These are phyloP conservation scores for Benincasa hispida DNA, from an alignment of 306 rosid species.

Conservation along the genomic window DNA sequence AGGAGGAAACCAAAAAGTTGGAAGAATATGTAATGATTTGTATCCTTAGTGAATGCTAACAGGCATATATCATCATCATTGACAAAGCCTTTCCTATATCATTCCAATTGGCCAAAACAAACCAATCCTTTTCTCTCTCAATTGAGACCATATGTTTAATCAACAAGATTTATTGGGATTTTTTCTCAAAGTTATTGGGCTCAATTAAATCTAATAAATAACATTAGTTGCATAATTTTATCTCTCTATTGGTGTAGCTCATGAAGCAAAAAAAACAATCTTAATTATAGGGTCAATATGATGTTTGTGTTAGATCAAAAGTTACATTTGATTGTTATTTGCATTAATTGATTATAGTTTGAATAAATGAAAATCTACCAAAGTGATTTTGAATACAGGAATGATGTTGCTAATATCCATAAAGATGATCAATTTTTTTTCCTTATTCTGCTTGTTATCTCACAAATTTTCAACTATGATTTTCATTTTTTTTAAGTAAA, in stretches of 20 bases:
- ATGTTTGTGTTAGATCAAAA: slow-evolving; percentile 5
- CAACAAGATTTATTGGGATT: background rate
- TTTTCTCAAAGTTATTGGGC: background rate
- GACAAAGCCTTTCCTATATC: background rate
- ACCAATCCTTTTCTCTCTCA: background rate
- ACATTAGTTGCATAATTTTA: background rate
- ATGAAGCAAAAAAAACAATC: background rate
- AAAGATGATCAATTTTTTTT: too few species aligned
- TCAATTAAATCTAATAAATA: background rate
- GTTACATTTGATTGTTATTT: background rate
- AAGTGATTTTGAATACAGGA: background rate
- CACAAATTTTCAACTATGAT: too few species aligned
- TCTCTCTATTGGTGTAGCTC: background rate
- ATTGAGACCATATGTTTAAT: background rate
- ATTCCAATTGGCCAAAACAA: background rate
- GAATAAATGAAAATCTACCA: background rate
- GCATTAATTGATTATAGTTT: background rate
- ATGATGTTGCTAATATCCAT: too few species aligned
- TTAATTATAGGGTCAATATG: background rate
- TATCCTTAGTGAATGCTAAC: background rate
- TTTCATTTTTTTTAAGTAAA: too few species aligned
- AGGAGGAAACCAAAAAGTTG: background rate
- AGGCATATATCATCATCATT: background rate
- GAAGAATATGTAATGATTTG: background rate
- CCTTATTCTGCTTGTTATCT: too few species aligned